Base-by-base conservation (phyloP, 306 rosid genomes). In the Betula pendula region DNA sequence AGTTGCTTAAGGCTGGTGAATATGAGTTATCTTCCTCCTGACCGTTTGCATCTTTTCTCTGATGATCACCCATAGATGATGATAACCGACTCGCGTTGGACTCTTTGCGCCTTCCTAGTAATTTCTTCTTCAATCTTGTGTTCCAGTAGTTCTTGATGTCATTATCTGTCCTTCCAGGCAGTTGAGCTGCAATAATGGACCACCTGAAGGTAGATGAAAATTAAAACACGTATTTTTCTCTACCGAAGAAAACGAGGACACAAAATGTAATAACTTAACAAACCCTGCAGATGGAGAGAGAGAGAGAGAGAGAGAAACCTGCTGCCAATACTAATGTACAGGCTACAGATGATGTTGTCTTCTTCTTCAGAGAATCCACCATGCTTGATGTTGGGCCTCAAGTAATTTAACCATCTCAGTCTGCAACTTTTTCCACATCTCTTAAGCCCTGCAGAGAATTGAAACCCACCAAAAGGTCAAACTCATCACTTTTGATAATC, bases 311-410 rank as follows among this genome's bases (percentile, higher is more conserved):
- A 59, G 6, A 70, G 48, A 8, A 60, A 94, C 98, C 98, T 92
- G 98, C 99, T 96, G 56, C 99, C 99, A 81, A 96, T 96, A 90
- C 99, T 96, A 44, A 96, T 96, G 73, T 96, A 96, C 84, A 96
- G 99, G 77, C 80, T 93, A 81, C 98, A 91, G 53, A 96, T 96
- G 86, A 90, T 87, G 88, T 88, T 90, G 90, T 96, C 99, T 84
- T 96, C 99, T 90, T 96, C 98, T 82, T 96, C 99, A 48, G 98
- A 89, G 87, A 96, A 96, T 73, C 98, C 98, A 53, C 99, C 99
- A 86, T 96, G 99, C 84, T 91, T 96, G 87, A 96, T 89, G 70
- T 96, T 93, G 27, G 99, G 99, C 68, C 99, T 96, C 85, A 96
- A 81, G 79, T 96, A 96, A 81, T 96, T 96, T 20, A 96, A 71